A percentile compares a stretch with the other conserved stretches of the same genome.
phyloP scores from a whole-genome alignment of 2,329 filamentous ascomycete species.

The Stachybotrys elegans region DNA sequence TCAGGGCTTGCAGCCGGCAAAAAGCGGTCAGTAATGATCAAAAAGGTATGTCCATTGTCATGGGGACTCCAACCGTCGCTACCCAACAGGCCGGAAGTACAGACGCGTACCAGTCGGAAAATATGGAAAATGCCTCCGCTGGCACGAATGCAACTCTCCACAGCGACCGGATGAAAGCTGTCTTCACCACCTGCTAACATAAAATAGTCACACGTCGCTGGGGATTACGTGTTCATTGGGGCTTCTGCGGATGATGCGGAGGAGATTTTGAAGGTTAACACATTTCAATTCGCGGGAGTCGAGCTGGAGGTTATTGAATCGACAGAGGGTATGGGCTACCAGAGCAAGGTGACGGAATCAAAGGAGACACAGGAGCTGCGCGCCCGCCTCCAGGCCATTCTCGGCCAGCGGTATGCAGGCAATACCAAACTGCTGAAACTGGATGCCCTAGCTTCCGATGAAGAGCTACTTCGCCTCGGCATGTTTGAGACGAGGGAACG shows the following conservation, averaged over 20 bases:
- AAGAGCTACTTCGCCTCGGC: constrained; percentile 65
- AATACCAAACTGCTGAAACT: constrained; percentile 75
- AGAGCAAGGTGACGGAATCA: constrained; percentile 39
- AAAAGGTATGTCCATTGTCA: constrained; percentile 65
- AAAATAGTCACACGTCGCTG: constrained; percentile 63
- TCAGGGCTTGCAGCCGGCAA: constrained; percentile 37
- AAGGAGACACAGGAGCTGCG: constrained; percentile 56
- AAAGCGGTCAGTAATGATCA: constrained; percentile 56
- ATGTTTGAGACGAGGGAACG: constrained; percentile 69
- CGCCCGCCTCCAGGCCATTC: constrained; percentile 62
- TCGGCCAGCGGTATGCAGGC: constrained; percentile 69
- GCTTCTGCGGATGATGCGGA: constrained; percentile 60
- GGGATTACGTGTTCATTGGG: constrained; percentile 64
- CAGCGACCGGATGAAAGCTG: constrained; percentile 14
- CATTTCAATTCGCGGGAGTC: constrained; percentile 62
- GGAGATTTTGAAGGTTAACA: constrained; percentile 63
- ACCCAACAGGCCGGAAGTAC: constrained; percentile 11
- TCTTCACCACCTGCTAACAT: constrained; percentile 61
- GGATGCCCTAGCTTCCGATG: constrained; percentile 69
- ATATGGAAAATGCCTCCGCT: constrained; percentile 12
- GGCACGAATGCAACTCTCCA: constrained; percentile 13
- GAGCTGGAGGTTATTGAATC: constrained; percentile 51
- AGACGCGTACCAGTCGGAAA: constrained; percentile 13
- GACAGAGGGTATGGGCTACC: constrained; percentile 30
- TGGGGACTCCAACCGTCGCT: constrained; percentile 13